Conservation (phyloP, 2,329 filamentous ascomycete species). For the Diaporthe capsici region DNA sequence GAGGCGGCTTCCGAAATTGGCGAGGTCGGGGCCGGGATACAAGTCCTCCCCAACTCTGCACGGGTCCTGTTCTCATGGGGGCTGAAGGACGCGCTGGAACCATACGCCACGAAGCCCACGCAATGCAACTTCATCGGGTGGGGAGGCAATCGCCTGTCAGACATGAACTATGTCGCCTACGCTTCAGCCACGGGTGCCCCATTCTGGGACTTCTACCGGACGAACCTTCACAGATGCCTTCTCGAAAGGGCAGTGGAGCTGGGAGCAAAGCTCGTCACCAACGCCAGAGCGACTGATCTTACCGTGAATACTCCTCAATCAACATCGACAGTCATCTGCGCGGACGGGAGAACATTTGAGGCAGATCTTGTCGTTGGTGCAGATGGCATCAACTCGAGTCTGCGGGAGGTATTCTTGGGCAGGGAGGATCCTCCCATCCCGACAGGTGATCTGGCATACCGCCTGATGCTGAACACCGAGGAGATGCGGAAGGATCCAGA, state of each 20-base stretch:
- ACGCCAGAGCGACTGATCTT: constrained; percentile 59
- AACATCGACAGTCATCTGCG: constrained; percentile 55
- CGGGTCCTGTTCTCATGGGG: constrained; percentile 65
- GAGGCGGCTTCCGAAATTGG: constrained; percentile 62
- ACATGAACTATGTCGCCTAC: constrained; percentile 62
- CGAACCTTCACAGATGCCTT: constrained; percentile 64
- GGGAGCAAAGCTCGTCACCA: constrained; percentile 61
- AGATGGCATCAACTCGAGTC: constrained; percentile 62
- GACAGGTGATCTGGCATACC: constrained; percentile 66
- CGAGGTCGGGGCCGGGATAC: constrained; percentile 66
- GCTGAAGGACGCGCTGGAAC: constrained; percentile 56
- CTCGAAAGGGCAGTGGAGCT: constrained; percentile 62
- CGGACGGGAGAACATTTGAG: constrained; percentile 52
- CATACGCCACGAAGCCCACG: constrained; percentile 57
- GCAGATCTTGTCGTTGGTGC: constrained; percentile 63
- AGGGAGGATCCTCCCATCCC: constrained; percentile 60
- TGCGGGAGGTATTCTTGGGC: constrained; percentile 60
- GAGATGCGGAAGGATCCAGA: constrained; percentile 62
- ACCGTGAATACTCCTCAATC: constrained; percentile 50
- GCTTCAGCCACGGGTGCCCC: constrained; percentile 53
- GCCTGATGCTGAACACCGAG: constrained; percentile 60
- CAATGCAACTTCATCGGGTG: constrained; percentile 65
- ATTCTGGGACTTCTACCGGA: constrained; percentile 70
- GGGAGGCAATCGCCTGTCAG: constrained; percentile 64
- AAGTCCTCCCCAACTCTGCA: constrained; percentile 63